Conservation (phyloP, 1,284 basidiomycete species). For the Ganoderma meredithae region DNA sequence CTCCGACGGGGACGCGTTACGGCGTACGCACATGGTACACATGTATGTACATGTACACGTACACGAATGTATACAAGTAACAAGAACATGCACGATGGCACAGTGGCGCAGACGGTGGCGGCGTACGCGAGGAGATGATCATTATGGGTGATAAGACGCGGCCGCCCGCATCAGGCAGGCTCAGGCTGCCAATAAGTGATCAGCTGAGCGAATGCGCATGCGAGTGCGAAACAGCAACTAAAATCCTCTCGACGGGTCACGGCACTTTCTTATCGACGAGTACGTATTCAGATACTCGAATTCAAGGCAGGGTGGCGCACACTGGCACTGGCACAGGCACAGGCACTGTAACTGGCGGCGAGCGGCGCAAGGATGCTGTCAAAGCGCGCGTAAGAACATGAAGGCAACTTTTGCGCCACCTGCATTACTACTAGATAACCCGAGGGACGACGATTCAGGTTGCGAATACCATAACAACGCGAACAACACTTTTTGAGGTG, state of each 20-base stretch:
- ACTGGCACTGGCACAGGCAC: too few species aligned
- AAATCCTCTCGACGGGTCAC: conserved; percentile 13
- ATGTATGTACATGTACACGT: neutral
- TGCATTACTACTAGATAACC: conserved; percentile 14
- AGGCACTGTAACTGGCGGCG: too few species aligned
- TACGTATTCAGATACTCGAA: too few species aligned
- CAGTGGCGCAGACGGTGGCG: neutral
- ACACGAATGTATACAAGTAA: neutral
- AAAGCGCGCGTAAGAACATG: neutral
- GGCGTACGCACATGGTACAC: neutral
- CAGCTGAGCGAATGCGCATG: too few species aligned
- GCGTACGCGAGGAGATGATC: too few species aligned
- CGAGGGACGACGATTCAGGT: neutral
- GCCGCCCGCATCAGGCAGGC: conserved; percentile 18
- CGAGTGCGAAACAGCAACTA: conserved; percentile 11
- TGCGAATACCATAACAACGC: conserved; percentile 16
- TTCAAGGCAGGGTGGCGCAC: too few species aligned
- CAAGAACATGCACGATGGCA: neutral
- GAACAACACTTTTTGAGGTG: neutral
- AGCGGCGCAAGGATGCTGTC: neutral
- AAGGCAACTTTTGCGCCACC: conserved; percentile 23
- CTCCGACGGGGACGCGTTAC: neutral
- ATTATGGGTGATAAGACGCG: conserved; percentile 11
- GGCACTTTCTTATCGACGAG: too few species aligned
- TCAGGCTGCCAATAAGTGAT: conserved; percentile 18